Percentiles rank a stretch among this genome's conserved stretches.
Evolutionary conservation across 495 filamentous ascomycete species (phyloP).

Genomic region (Daldinia decipiens): DNA sequence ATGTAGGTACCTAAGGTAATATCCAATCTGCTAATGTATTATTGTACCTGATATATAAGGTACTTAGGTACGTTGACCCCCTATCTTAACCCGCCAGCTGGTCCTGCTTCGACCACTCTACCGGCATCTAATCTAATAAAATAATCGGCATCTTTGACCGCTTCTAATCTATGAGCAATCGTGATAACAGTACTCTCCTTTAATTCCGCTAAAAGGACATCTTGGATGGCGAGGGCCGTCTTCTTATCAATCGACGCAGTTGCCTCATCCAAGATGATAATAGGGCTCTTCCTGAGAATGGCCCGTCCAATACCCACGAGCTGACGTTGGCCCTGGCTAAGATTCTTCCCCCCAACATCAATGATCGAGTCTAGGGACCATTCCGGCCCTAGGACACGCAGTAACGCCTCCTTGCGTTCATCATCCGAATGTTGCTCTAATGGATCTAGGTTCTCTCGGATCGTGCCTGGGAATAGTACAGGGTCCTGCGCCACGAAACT

Average conservation of each 20-base stretch:
- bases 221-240: constrained; percentile 81
- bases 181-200: constrained; percentile 82
- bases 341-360: constrained; percentile 67
- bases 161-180: constrained; percentile 85
- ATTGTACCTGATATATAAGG: neutral
- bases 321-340: constrained; percentile 71
- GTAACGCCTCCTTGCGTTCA: constrained; percentile 58
- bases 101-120: constrained; percentile 53
- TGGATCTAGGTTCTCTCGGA: constrained; percentile 67
- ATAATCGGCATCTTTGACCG: constrained; percentile 78
- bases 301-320: constrained; percentile 68
- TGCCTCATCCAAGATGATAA: constrained; percentile 79
- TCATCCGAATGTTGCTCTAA: constrained; percentile 56
- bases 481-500: constrained; percentile 72
- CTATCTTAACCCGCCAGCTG: constrained; percentile 21
- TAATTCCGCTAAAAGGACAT: constrained; percentile 78
- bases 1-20: neutral
- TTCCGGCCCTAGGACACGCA: constrained; percentile 54
- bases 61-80: neutral
- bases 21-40: neutral
- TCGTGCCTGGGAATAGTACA: constrained; percentile 65
- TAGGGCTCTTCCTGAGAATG: constrained; percentile 65
- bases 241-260: constrained; percentile 86
- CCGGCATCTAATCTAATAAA: constrained; percentile 78
- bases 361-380: constrained; percentile 60